These are phyloP conservation scores for Kalmusia sp. DNA, from an alignment of 2,329 filamentous ascomycete species.

Conservation along the genomic window DNA sequence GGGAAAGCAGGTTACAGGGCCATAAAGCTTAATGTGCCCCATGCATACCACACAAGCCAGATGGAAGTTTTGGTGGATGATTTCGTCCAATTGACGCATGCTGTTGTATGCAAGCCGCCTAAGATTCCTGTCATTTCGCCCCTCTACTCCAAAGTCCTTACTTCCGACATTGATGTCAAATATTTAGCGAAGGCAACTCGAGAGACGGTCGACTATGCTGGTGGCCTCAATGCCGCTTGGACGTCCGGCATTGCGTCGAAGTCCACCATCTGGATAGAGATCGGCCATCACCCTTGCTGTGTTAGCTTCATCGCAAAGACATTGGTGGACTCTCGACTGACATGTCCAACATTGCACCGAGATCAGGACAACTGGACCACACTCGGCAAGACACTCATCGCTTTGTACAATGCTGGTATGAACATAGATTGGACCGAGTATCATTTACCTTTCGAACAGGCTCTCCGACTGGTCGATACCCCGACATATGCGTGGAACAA, in stretches of 20 bases:
- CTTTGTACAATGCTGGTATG: conserved; percentile 61
- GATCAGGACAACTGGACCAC: conserved; percentile 54
- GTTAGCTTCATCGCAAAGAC: conserved; percentile 73
- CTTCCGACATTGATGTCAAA: conserved; percentile 63
- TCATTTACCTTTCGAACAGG: conserved; percentile 42
- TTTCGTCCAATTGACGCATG: conserved; percentile 58
- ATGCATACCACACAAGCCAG: conserved; percentile 71
- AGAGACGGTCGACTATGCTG: conserved; percentile 73
- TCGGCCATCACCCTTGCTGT: conserved; percentile 76
- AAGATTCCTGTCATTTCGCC: conserved; percentile 73
- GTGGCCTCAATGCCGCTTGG: conserved; percentile 66
- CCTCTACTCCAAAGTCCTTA: conserved; percentile 66
- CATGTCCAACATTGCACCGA: conserved; percentile 67
- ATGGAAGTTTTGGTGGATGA: conserved; percentile 68
- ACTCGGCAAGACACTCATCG: conserved; percentile 54
- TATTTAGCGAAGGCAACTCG: conserved; percentile 72
- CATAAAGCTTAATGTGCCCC: conserved; percentile 68
- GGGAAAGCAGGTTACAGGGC: conserved; percentile 63
- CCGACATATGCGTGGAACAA: conserved; percentile 45
- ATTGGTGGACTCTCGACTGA: conserved; percentile 61
- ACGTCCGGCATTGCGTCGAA: conserved; percentile 66
- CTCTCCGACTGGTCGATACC: not conserved
- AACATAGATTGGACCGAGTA: conserved; percentile 67
- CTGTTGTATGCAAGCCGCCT: conserved; percentile 66
- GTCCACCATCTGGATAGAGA: conserved; percentile 73